Evolutionary conservation across 768 basidiomycete genomes (phyloP), one percentile per base, ranked within the genome.

Genomic region (Podaxis sp.): DNA sequence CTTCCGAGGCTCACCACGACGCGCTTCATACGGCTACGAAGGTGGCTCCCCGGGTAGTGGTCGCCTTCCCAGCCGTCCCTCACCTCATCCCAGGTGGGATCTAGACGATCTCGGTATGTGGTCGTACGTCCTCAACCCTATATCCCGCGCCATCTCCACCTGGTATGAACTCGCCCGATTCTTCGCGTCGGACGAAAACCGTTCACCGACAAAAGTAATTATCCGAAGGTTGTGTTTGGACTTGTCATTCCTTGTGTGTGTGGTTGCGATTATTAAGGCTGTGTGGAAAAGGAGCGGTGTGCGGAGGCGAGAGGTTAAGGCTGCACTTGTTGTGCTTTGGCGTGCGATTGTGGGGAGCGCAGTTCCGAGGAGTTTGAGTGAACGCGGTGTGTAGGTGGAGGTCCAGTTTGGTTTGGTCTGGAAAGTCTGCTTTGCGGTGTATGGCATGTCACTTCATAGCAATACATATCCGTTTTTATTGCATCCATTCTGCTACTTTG

Each of bases 101-200:
- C 69, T 90, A n/a, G 84, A 91, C 55, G 90, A 93, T 70, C 78
- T 93, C 71, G 93, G 93, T 52, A 82, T 93, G 78, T 95, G 93
- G 93, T 84, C 92, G 6, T 67, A 88, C 50, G 77, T 93, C 15
- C 75, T 91, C 5, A 85, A 83, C 63, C 91, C 91, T 10, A 57
- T 92, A 12, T 74, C 82, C n/a, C 79, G 80, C 33, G 80, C 83
- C 22, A 63, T 87, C 13, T 77, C 78, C 11, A 72, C 73, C 24
- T 66, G 91, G 41, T 82, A 80, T 46, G 77, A 81, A 38, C 67
- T 90, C 44, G 73, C 84, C 10, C 68, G 75, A 12, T 89, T 93
- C 73, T 82, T 93, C 64, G 79, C 84, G 20, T 77, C 77, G 60
- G 82, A 82, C 67, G 85, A 86, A 66, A 79, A 81, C 63, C 81